Evolutionary conservation across 169 alveolate genomes (phyloP).

Genomic region (Eimeria brunetti): DNA sequence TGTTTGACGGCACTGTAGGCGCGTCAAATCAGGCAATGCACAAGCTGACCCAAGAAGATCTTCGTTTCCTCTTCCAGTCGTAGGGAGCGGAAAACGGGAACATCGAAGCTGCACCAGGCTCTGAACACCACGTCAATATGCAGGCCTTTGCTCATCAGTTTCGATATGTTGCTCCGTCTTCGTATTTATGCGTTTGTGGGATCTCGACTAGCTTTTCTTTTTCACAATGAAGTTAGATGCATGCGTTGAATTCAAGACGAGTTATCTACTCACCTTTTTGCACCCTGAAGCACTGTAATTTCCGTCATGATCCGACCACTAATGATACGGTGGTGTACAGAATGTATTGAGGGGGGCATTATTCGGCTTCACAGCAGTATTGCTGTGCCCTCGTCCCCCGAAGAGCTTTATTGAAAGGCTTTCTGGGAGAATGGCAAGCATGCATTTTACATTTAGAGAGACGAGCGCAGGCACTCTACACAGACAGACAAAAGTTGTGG

Average conservation of each 20-base stretch:
- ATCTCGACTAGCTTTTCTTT: background rate
- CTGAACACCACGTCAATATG: background rate
- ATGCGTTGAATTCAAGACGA: background rate
- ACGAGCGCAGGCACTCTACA: background rate
- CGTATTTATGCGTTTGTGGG: background rate
- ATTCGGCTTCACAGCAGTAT: background rate
- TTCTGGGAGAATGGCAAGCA: constrained; percentile 1
- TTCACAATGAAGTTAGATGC: constrained; percentile 24
- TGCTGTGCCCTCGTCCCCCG: background rate
- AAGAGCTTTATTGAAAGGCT: background rate
- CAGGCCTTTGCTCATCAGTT: background rate
- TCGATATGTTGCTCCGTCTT: background rate
- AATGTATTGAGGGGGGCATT: background rate
- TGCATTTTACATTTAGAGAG: background rate
- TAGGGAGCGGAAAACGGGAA: background rate
- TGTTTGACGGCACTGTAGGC: constrained; percentile 94
- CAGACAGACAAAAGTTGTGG: background rate
- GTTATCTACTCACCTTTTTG: background rate
- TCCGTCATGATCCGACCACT: background rate
- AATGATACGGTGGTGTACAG: background rate
- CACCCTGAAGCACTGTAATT: background rate
- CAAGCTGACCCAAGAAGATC: constrained; percentile 92
- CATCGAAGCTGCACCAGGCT: background rate
- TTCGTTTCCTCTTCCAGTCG: constrained; percentile 89
- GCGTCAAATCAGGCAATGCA: constrained; percentile 88